phyloP scores from a whole-genome alignment of 2,329 filamentous ascomycete genomes.

The Aspergillus latus region DNA sequence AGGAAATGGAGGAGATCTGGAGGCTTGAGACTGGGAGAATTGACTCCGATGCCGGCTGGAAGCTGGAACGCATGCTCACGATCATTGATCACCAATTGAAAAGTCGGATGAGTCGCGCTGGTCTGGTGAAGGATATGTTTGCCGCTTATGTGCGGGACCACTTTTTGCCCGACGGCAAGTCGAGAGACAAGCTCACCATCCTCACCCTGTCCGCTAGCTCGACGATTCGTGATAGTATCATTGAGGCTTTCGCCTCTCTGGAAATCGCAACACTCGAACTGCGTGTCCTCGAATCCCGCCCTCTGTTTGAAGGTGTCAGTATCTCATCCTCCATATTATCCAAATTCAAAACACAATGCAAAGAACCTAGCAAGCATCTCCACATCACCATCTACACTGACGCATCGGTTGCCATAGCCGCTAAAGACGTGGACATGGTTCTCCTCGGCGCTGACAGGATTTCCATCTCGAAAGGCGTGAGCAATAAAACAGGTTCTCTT shows the following conservation, averaged over 20 bases:
- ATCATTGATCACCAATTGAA: constrained; percentile 29
- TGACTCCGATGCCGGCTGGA: constrained; percentile 16
- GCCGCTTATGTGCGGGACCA: constrained; percentile 25
- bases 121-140: constrained; percentile 28
- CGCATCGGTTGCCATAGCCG: constrained; percentile 58
- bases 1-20: constrained; percentile 24
- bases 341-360: constrained; percentile 24
- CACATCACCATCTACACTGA: constrained; percentile 58
- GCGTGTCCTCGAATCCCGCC: constrained; percentile 65
- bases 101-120: constrained; percentile 23
- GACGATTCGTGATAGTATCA: constrained; percentile 55
- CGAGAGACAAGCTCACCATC: constrained; percentile 45
- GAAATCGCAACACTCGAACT: constrained; percentile 50
- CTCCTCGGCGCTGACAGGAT: constrained; percentile 67
- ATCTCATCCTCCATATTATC: constrained; percentile 48
- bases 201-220: constrained; percentile 65
- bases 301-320: constrained; percentile 63
- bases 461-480: constrained; percentile 57
- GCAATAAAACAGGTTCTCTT: constrained; percentile 67
- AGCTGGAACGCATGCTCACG: constrained; percentile 24
- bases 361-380: constrained; percentile 25
- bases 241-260: constrained; percentile 40
- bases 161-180: constrained; percentile 11
- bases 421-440: constrained; percentile 55
- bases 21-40: constrained; percentile 23